Evolutionary conservation across 2,329 filamentous ascomycete species (phyloP).

Genomic region (Diplodia mutila): DNA sequence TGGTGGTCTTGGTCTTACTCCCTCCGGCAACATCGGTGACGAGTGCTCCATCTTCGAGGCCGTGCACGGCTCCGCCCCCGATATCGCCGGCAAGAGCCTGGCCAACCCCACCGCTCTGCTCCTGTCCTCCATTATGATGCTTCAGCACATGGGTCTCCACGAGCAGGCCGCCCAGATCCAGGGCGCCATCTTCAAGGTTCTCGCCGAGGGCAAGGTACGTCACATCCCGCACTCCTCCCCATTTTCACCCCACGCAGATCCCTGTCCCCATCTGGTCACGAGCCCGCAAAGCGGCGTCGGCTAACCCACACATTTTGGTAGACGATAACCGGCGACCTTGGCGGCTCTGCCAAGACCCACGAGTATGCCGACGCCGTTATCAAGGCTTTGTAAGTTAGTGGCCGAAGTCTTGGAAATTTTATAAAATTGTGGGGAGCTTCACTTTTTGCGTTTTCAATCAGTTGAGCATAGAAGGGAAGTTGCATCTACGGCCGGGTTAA

Average conservation of each 20-base stretch:
- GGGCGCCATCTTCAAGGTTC: conserved; percentile 90
- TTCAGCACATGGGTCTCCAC: conserved; percentile 94
- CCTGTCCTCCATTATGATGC: conserved; percentile 98
- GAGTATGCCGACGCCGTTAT: conserved; percentile 96
- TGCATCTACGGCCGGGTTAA: neutral
- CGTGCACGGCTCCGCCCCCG: conserved; percentile 94
- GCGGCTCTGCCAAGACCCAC: conserved; percentile 92
- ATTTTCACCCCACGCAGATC: neutral
- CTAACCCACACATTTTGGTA: conserved; percentile 36
- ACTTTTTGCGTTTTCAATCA: neutral
- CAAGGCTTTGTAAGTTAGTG: conserved; percentile 51
- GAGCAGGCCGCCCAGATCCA: conserved; percentile 87
- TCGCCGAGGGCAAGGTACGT: conserved; percentile 88
- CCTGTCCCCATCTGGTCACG: conserved; percentile 29
- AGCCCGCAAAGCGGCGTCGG: conserved; percentile 6
- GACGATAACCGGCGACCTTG: conserved; percentile 90
- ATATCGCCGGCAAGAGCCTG: conserved; percentile 93
- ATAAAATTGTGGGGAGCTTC: neutral
- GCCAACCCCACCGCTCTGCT: conserved; percentile 97
- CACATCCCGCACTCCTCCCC: neutral
- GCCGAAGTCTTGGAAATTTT: neutral
- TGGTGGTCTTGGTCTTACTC: conserved; percentile 93
- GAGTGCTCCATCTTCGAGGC: conserved; percentile 99
- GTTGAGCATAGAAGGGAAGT: conserved; percentile 3
- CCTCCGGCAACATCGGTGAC: conserved; percentile 97